Evolutionary conservation across 2,329 filamentous ascomycete genomes (phyloP).

Genomic region (Ophiostoma sp.): DNA sequence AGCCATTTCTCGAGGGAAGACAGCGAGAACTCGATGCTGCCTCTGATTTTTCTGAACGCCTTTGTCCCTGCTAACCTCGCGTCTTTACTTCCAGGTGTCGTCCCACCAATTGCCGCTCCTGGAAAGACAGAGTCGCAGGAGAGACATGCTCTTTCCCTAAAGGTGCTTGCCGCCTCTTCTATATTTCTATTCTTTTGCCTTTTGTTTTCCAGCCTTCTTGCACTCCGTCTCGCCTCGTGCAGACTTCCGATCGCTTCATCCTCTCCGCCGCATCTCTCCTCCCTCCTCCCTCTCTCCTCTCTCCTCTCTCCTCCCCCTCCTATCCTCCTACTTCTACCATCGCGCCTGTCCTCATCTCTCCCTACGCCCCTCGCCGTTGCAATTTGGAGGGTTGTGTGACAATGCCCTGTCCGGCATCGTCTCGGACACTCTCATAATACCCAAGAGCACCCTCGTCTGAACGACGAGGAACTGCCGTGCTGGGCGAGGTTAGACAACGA

Average conservation of each 20-base stretch:
- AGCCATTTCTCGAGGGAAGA: constrained; percentile 25
- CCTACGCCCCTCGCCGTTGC: neutral
- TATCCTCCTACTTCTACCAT: neutral
- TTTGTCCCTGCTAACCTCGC: constrained; percentile 28
- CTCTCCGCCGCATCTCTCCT: neutral
- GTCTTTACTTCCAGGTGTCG: constrained; percentile 26
- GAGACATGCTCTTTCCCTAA: constrained; percentile 27
- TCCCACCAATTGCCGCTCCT: constrained; percentile 28
- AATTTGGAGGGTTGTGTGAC: constrained; percentile 22
- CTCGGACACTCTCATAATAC: constrained; percentile 25
- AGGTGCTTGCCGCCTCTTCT: constrained; percentile 24
- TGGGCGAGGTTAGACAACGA: constrained; percentile 27
- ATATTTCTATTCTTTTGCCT: constrained; percentile 1
- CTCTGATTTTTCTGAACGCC: constrained; percentile 24
- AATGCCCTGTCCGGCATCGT: constrained; percentile 27
- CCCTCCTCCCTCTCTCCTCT: neutral
- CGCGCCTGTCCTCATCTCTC: neutral
- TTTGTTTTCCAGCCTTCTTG: constrained; percentile 3
- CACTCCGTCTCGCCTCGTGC: neutral
- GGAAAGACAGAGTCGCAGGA: constrained; percentile 22
- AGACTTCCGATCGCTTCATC: neutral
- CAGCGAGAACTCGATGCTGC: constrained; percentile 23
- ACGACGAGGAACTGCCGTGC: constrained; percentile 19
- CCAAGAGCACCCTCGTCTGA: constrained; percentile 24
- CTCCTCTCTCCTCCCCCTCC: neutral